Base-by-base conservation (phyloP, 179 eudicot species). In the Dionaea muscipula region DNA sequence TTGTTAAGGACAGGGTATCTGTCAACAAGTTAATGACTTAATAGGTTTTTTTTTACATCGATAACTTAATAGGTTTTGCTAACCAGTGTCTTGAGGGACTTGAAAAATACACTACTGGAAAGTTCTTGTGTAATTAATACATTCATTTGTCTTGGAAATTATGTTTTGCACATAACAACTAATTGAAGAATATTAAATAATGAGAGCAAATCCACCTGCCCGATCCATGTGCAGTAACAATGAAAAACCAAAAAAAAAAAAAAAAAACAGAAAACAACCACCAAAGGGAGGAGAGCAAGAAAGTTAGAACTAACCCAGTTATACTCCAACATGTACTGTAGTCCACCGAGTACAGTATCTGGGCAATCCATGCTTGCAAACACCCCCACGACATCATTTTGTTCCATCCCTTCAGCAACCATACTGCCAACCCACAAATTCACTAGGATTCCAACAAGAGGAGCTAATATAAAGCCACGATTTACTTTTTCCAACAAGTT, bases 351-450 rank as follows among this genome's bases (percentile, higher is more conserved):
- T 45, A 89, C 75, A 20, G 93, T 80, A 51, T 77, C 84, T 20
- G 85, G 83, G 64, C 95, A 83, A 58, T 86, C 93, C 95, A 89
- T 85, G 72, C 84, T 79, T 12, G 97, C 89, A 57, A 89, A 86
- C 35, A 86, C 71, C 53, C 75, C 84, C 51, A 83, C 69, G 33
- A 89, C 70, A 72, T 89, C 95, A 51, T 83, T 83, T 60, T 68
- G 81, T 55, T 76, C 69, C 7, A 52, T 64, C 59, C 57, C 39
- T 47, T 73, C 72, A 44, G 64, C 60, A 46, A 59, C 76, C 47
- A 50, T 59, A 53, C 73, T 76, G 45, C 81, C 78, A 76, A 83
- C 97, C 65, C 83, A 56, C 73, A 89, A 63, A 76, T 89, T 89
- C 48, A 86, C 65, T 26, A 89, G 74, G 59, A 89, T 86, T 57